Evolutionary conservation across 106 monocot species (phyloP).

Genomic region (Agapanthus africanus): DNA sequence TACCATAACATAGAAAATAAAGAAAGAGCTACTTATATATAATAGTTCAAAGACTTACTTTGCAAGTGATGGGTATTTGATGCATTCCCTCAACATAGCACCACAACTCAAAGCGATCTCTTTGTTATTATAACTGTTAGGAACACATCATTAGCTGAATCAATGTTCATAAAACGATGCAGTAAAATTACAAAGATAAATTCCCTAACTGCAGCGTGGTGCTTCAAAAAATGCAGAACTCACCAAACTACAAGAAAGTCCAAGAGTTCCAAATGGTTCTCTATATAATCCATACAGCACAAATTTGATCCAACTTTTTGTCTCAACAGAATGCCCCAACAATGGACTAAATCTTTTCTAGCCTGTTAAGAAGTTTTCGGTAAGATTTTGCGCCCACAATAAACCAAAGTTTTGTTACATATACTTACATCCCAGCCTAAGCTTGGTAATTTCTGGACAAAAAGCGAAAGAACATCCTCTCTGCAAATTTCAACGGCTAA

Average conservation of each 20-base stretch:
- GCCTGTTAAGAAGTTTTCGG: conserved; percentile 36
- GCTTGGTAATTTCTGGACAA: conserved; percentile 80
- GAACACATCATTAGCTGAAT: conserved; percentile 20
- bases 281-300: conserved; percentile 85
- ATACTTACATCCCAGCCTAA: conserved; percentile 88
- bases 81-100: conserved; percentile 94
- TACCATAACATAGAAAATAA: not conserved
- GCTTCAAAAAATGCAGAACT: too few relatives aligned
- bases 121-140: conserved; percentile 86
- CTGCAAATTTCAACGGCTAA: conserved; percentile 90
- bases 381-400: conserved; percentile 2
- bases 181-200: too few relatives aligned
- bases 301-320: conserved; percentile 54
- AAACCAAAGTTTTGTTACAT: not conserved
- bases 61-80: conserved; percentile 86
- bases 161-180: conserved; percentile 17
- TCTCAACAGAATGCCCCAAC: conserved; percentile 81
- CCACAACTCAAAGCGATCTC: conserved; percentile 96
- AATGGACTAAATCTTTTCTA: conserved; percentile 82
- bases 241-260: conserved; percentile 97
- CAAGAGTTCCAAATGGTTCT: conserved; percentile 79
- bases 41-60: conserved; percentile 53
- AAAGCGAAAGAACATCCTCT: conserved; percentile 84
- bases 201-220: too few relatives aligned
- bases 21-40: conserved; percentile 4